These are phyloP conservation scores for Lumnitzera littorea DNA, from an alignment of 345 rosid genomes.

Conservation along the genomic window DNA sequence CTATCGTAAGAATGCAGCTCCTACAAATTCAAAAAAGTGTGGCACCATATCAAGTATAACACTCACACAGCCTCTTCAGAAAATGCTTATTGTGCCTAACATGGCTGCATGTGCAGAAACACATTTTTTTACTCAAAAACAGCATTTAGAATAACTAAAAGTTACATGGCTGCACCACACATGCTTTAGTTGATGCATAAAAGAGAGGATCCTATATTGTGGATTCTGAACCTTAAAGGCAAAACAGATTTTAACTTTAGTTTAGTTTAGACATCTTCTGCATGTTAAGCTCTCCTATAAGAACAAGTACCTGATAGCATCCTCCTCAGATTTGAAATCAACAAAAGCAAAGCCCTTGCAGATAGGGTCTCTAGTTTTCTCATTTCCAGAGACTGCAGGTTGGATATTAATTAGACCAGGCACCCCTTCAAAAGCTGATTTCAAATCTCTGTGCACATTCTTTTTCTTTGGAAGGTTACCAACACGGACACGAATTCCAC, in stretches of 20 bases:
- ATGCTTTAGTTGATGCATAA: too few species aligned
- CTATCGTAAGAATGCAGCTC: too few species aligned
- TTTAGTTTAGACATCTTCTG: not conserved
- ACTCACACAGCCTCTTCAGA: too few species aligned
- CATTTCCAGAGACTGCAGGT: constrained; percentile 77
- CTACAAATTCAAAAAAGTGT: too few species aligned
- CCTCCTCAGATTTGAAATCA: constrained; percentile 53
- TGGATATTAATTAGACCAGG: constrained; percentile 47
- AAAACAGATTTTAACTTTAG: not conserved
- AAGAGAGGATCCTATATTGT: not conserved
- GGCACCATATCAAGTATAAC: too few species aligned
- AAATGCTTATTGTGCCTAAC: too few species aligned
- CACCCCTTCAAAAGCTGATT: constrained; percentile 54
- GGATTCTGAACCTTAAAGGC: not conserved
- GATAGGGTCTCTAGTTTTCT: constrained; percentile 81
- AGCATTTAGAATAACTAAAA: too few species aligned
- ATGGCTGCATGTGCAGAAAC: too few species aligned
- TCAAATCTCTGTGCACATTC: constrained; percentile 78
- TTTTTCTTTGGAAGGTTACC: constrained; percentile 83
- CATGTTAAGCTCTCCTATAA: not conserved
- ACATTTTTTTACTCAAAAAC: too few species aligned
- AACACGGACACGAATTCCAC: constrained; percentile 51
- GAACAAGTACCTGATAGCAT: constrained; percentile 55
- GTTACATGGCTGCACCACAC: too few species aligned
- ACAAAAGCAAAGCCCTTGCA: constrained; percentile 79